Percentiles rank a stretch among this genome's conserved stretches.
Conservation (phyloP, 2,329 filamentous ascomycete genomes). For the Xylaria sp. region DNA sequence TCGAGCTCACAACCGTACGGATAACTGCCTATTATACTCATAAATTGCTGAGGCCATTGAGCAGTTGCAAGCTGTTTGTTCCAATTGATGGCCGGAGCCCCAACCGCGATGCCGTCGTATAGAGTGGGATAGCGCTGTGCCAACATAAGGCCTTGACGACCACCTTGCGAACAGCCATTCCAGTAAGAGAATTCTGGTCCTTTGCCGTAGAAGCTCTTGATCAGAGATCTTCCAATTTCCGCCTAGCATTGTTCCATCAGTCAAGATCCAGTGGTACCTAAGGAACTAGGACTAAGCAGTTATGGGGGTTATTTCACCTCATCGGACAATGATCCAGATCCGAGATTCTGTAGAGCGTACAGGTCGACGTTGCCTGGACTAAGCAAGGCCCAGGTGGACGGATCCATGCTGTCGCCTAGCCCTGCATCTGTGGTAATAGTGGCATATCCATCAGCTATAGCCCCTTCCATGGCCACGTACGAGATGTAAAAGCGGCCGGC, state of each 20-base stretch:
- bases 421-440: conserved; percentile 42
- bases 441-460: conserved; percentile 15
- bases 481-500: conserved; percentile 1
- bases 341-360: conserved; percentile 46
- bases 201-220: conserved; percentile 54
- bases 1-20: conserved; percentile 38
- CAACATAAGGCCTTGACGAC: conserved; percentile 65
- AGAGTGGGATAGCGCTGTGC: conserved; percentile 63
- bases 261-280: neutral
- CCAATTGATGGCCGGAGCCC: conserved; percentile 50
- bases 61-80: conserved; percentile 30
- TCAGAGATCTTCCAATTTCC: conserved; percentile 57
- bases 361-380: conserved; percentile 45
- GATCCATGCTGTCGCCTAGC: conserved; percentile 25
- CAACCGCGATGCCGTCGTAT: conserved; percentile 65
- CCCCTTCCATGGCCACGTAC: conserved; percentile 2
- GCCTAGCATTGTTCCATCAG: conserved; percentile 38
- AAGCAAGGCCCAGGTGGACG: conserved; percentile 35
- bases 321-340: conserved; percentile 46
- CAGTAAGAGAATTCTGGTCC: conserved; percentile 61
- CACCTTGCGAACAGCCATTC: conserved; percentile 61
- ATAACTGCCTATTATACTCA: conserved; percentile 34
- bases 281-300: neutral
- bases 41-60: conserved; percentile 38
- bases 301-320: conserved; percentile 20